These are phyloP conservation scores for Priceomyces haplophilus DNA, from an alignment of 805 yeast species.

Conservation along the genomic window DNA sequence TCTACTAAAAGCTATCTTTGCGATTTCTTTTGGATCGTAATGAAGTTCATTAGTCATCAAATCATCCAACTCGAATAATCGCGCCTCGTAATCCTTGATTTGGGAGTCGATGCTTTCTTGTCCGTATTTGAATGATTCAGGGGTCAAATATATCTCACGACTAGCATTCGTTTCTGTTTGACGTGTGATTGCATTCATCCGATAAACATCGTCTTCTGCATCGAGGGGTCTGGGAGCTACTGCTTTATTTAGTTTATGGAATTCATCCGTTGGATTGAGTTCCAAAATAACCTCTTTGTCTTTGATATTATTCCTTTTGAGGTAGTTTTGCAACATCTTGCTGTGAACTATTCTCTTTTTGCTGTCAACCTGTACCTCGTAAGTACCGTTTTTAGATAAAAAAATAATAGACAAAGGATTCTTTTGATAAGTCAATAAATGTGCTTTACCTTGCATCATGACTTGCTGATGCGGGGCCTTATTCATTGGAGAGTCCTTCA, in stretches of 20 bases:
- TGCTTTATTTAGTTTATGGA: slow-evolving; percentile 17
- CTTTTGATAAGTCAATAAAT: slow-evolving; percentile 34
- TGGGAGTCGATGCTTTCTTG: slow-evolving; percentile 23
- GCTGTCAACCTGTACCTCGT: slow-evolving; percentile 26
- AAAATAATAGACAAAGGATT: slow-evolving; percentile 42
- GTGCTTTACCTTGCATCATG: slow-evolving; percentile 40
- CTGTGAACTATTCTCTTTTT: slow-evolving; percentile 31
- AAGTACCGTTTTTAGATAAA: slow-evolving; percentile 33
- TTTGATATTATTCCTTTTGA: slow-evolving; percentile 17
- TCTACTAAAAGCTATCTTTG: slow-evolving; percentile 10
- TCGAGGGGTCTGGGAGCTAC: slow-evolving; percentile 24
- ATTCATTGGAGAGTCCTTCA: slow-evolving; percentile 24
- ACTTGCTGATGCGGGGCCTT: slow-evolving; percentile 34
- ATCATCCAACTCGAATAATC: slow-evolving; percentile 10
- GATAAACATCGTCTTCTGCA: slow-evolving; percentile 20
- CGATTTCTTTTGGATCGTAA: slow-evolving; percentile 11
- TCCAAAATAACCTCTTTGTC: slow-evolving; percentile 16
- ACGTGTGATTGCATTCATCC: slow-evolving; percentile 21
- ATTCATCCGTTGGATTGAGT: slow-evolving; percentile 33
- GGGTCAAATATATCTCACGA: slow-evolving; percentile 21
- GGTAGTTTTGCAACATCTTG: slow-evolving; percentile 33
- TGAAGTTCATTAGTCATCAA: slow-evolving; percentile 10
- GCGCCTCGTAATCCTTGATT: slow-evolving; percentile 21
- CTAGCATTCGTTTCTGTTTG: slow-evolving; percentile 18
- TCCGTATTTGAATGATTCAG: slow-evolving; percentile 25